Percentiles rank a stretch among this genome's conserved stretches.
Conservation (phyloP, 1,284 basidiomycete genomes). For the Phlebopus sp. region DNA sequence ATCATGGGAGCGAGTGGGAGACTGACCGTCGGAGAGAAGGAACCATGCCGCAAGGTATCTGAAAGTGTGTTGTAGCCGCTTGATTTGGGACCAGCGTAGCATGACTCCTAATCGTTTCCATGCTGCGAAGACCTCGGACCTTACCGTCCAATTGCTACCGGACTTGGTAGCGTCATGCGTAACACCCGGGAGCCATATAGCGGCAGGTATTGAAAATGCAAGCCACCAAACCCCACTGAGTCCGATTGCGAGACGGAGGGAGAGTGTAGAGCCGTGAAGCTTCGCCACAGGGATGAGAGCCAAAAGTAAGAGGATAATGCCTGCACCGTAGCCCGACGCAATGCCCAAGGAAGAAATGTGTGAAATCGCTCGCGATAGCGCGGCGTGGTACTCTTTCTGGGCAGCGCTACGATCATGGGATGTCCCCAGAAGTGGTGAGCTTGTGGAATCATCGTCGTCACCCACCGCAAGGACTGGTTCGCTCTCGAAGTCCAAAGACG, state of each 20-base stretch:
- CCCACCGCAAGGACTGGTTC: conserved; percentile 10
- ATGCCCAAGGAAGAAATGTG: conserved; percentile 81
- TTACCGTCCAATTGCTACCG: conserved; percentile 42
- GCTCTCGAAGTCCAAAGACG: conserved; percentile 25
- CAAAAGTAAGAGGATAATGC: conserved; percentile 67
- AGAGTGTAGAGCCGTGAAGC: conserved; percentile 67
- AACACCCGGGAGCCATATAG: conserved; percentile 60
- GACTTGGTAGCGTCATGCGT: conserved; percentile 7
- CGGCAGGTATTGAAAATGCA: conserved; percentile 72
- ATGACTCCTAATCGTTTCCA: conserved; percentile 70
- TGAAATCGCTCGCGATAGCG: conserved; percentile 69
- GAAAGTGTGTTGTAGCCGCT: conserved; percentile 79
- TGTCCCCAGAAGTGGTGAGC: conserved; percentile 28
- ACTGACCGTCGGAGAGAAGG: conserved; percentile 81
- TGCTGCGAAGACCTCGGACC: conserved; percentile 54
- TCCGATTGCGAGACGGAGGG: conserved; percentile 76
- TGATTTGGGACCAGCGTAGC: conserved; percentile 68
- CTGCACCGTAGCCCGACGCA: conserved; percentile 78
- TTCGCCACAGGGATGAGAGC: conserved; percentile 71
- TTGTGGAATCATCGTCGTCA: conserved; percentile 14
- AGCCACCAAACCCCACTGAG: conserved; percentile 86
- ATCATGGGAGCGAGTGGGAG: no score
- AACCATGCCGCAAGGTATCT: conserved; percentile 89
- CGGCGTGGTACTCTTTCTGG: conserved; percentile 41
- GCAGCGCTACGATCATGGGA: conserved; percentile 5